Evolutionary conservation across 2,329 filamentous ascomycete genomes (phyloP).

Genomic region (Chaetomiaceae sp.): DNA sequence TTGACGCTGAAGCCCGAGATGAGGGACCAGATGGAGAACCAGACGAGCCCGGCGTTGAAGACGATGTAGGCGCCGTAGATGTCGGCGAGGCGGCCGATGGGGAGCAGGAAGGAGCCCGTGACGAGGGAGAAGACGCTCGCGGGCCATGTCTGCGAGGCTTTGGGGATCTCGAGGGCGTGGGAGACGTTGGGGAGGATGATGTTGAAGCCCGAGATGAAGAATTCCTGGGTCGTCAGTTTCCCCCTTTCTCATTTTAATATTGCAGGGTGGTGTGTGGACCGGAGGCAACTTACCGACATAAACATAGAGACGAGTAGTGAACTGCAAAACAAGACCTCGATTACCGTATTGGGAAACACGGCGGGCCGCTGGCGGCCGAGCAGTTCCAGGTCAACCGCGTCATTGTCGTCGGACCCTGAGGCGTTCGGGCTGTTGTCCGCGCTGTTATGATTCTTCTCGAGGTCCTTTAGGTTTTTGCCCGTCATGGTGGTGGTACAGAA

Average conservation of each 20-base stretch:
- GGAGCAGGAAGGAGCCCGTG: constrained; percentile 54
- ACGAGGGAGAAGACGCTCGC: constrained; percentile 57
- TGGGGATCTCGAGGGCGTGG: constrained; percentile 59
- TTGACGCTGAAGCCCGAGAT: constrained; percentile 65
- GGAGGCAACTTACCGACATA: constrained; percentile 43
- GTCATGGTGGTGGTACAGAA: background rate
- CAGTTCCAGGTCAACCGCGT: constrained; percentile 45
- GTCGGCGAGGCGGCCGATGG: constrained; percentile 58
- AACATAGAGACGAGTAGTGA: constrained; percentile 60
- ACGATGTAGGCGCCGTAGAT: constrained; percentile 59
- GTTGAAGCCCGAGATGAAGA: constrained; percentile 71
- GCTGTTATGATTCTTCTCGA: too few species aligned
- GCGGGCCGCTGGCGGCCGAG: constrained; percentile 60
- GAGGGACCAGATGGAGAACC: constrained; percentile 66
- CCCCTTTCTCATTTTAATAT: too few species aligned
- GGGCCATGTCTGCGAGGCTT: constrained; percentile 57
- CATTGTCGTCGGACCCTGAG: constrained; percentile 3
- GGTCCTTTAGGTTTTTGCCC: background rate
- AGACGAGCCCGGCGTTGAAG: constrained; percentile 55
- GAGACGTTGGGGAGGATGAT: constrained; percentile 66
- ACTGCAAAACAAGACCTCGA: constrained; percentile 60
- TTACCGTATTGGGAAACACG: constrained; percentile 46
- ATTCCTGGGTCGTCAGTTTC: constrained; percentile 48
- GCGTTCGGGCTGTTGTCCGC: background rate
- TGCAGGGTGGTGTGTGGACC: background rate